Evolutionary conservation across 495 filamentous ascomycete genomes (phyloP).

Genomic region (Amniculicola lignicola): DNA sequence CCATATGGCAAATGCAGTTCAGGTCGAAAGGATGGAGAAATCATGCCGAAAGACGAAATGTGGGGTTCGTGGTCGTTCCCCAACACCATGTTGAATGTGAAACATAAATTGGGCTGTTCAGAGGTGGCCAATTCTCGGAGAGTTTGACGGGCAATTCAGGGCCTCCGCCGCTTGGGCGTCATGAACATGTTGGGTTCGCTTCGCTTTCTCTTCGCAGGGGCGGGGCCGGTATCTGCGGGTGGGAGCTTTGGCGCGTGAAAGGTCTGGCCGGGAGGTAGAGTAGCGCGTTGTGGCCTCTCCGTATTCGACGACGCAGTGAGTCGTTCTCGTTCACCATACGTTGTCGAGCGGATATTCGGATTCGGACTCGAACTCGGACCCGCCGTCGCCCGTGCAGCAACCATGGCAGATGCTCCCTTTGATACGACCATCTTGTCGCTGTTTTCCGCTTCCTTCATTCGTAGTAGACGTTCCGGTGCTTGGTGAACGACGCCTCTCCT

Average conservation of each 20-base stretch:
- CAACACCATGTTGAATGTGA: no score
- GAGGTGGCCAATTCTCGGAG: no score
- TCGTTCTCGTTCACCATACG: neutral
- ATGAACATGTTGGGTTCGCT: neutral
- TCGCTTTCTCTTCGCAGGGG: neutral
- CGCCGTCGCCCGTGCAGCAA: neutral
- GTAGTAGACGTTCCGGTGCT: slow-evolving; percentile 9
- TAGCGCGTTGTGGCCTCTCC: neutral
- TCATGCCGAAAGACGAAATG: no score
- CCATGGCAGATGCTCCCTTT: neutral
- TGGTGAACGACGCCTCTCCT: slow-evolving; percentile 10
- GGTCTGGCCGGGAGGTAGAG: neutral
- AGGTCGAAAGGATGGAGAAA: no score
- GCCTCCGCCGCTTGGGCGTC: neutral
- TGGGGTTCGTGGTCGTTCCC: no score
- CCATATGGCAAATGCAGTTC: no score
- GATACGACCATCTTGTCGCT: slow-evolving; percentile 5
- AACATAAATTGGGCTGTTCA: no score
- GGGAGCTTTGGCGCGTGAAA: neutral
- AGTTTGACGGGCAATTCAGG: neutral
- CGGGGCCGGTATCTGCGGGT: neutral
- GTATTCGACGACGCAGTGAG: neutral
- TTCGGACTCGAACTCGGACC: neutral
- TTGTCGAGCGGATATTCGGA: neutral
- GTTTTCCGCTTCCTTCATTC: slow-evolving; percentile 12